These are phyloP conservation scores for Lepidium didymum DNA, from an alignment of 345 rosid genomes.

Conservation along the genomic window DNA sequence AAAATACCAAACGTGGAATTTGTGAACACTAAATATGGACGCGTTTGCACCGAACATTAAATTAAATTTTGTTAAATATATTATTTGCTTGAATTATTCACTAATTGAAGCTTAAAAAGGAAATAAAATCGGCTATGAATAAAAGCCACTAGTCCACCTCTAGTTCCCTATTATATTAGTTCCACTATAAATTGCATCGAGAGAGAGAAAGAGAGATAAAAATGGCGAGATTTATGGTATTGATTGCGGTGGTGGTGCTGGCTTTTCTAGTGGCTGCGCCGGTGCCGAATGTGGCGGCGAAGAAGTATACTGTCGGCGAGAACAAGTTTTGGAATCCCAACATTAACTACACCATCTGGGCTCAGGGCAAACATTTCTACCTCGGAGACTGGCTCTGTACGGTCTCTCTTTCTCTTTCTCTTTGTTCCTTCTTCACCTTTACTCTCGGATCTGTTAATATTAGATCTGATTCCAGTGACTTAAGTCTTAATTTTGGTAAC, in stretches of 20 bases:
- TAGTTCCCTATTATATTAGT: too few relatives aligned
- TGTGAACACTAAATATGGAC: background rate
- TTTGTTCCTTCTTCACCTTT: background rate
- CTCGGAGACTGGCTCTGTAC: conserved; percentile 96
- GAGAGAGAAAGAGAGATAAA: background rate
- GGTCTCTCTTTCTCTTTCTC: conserved; percentile 18
- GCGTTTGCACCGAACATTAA: background rate
- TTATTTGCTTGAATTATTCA: background rate
- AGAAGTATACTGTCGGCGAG: conserved; percentile 55
- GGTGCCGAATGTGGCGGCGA: conserved; percentile 49
- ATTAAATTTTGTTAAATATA: background rate
- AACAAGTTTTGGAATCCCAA: conserved; percentile 61
- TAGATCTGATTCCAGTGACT: conserved; percentile 13
- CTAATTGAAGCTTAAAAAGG: background rate
- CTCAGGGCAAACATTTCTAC: conserved; percentile 69
- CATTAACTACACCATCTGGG: conserved; percentile 81
- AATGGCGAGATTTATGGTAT: conserved; percentile 27
- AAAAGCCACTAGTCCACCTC: conserved; percentile 13
- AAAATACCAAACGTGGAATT: too few relatives aligned
- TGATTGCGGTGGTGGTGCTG: conserved; percentile 30
- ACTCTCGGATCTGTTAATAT: background rate
- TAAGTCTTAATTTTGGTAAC: background rate
- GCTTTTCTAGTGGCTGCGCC: conserved; percentile 32
- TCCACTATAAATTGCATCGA: too few relatives aligned
- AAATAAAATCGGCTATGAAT: background rate